Conservation (phyloP, 345 rosid species). For the Sonneratia alba region DNA sequence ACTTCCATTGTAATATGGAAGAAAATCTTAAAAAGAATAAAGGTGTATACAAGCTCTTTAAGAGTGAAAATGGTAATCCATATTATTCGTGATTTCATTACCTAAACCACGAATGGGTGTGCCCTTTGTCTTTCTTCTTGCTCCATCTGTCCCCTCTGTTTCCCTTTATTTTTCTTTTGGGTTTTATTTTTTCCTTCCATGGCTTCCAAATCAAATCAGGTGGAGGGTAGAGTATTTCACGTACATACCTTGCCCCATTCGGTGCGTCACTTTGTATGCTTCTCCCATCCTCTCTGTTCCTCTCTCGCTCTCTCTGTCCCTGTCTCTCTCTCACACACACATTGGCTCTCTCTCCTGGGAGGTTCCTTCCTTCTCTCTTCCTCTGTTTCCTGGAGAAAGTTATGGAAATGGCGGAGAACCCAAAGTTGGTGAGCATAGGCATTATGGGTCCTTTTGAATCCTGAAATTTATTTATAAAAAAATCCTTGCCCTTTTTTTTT, state of each 20-base stretch:
- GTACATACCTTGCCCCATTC: constrained; percentile 10
- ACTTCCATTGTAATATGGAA: no score
- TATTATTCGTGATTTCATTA: neutral
- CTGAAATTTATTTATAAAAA: neutral
- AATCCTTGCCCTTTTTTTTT: neutral
- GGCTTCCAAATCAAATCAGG: constrained; percentile 10
- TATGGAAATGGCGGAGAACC: constrained; percentile 39
- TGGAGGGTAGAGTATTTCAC: constrained; percentile 7
- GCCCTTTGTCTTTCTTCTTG: neutral
- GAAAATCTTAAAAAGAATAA: no score
- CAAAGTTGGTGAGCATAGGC: constrained; percentile 38
- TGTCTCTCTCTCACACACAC: neutral
- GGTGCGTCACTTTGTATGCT: constrained; percentile 18
- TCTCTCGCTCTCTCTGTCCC: neutral
- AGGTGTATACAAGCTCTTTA: no score
- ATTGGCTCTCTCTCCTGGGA: neutral
- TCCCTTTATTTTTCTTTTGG: neutral
- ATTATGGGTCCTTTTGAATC: constrained; percentile 12
- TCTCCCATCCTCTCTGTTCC: neutral
- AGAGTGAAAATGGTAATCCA: no score
- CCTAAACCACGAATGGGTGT: neutral
- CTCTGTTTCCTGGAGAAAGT: constrained; percentile 17
- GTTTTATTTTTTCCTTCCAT: neutral
- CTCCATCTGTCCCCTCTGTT: neutral
- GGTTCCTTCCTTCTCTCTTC: neutral